phyloP scores from a whole-genome alignment of 2,329 filamentous ascomycete species.

The Fusarium ramigenum region DNA sequence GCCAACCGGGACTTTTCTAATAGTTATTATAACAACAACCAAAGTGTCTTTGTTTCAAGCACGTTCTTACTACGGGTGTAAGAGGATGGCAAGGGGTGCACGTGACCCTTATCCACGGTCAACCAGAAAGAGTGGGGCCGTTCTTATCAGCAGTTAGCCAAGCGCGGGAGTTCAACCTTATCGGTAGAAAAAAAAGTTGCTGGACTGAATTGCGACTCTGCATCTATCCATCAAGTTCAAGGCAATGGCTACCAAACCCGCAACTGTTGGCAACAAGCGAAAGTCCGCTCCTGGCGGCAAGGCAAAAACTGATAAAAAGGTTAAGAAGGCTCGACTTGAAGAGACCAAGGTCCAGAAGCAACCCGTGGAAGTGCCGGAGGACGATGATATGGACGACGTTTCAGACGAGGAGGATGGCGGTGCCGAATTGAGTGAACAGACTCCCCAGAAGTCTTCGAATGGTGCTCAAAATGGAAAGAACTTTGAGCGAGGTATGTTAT shows the following conservation, averaged over 20 bases:
- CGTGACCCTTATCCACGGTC: constrained; percentile 4
- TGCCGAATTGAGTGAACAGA: constrained; percentile 54
- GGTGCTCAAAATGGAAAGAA: constrained; percentile 49
- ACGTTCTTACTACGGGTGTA: neutral
- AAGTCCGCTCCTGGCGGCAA: constrained; percentile 61
- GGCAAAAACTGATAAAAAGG: constrained; percentile 52
- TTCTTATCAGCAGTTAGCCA: constrained; percentile 31
- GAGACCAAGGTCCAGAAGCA: constrained; percentile 47
- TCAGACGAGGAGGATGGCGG: constrained; percentile 67
- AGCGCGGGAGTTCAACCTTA: constrained; percentile 26
- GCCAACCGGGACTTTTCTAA: no score
- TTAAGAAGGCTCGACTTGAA: constrained; percentile 63
- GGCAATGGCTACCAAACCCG: constrained; percentile 60
- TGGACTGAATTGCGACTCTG: constrained; percentile 31
- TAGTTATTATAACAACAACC: neutral
- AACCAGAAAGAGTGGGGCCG: constrained; percentile 1
- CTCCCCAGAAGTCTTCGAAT: constrained; percentile 50
- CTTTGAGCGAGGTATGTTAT: constrained; percentile 54
- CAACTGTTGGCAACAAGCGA: constrained; percentile 63
- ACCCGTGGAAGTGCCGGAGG: constrained; percentile 53
- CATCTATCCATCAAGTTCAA: constrained; percentile 25
- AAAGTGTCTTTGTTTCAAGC: neutral
- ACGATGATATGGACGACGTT: constrained; percentile 55
- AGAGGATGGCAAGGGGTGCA: neutral
- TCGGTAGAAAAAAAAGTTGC: constrained; percentile 43